These are phyloP conservation scores for Microcyclospora tardicrescens DNA, from an alignment of 2,329 filamentous ascomycete species.

Conservation along the genomic window DNA sequence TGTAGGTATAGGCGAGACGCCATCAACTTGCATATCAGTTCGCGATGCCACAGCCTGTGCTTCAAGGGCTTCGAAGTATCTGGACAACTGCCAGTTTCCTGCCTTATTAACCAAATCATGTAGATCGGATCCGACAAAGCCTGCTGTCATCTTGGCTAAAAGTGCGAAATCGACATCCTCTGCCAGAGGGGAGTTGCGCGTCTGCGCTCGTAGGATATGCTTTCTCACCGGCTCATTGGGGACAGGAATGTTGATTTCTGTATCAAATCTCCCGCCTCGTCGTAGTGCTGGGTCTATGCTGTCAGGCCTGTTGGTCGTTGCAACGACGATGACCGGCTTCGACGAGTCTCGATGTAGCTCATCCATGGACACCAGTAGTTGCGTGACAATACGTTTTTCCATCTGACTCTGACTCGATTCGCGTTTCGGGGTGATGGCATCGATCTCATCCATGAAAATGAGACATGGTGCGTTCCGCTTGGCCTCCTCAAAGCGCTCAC, in stretches of 20 bases:
- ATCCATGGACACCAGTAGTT: slow-evolving; percentile 79
- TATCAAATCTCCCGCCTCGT: slow-evolving; percentile 64
- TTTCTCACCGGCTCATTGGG: slow-evolving; percentile 67
- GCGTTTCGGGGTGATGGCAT: slow-evolving; percentile 77
- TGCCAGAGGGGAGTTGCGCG: slow-evolving; percentile 49
- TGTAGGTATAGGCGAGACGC: slow-evolving; percentile 1
- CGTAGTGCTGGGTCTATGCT: slow-evolving; percentile 69
- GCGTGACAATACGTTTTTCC: slow-evolving; percentile 74
- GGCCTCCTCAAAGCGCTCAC: slow-evolving; percentile 79
- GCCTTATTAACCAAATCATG: slow-evolving; percentile 57
- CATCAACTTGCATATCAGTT: slow-evolving; percentile 42
- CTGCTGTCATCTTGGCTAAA: slow-evolving; percentile 74
- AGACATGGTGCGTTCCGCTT: slow-evolving; percentile 75
- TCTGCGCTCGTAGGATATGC: slow-evolving; percentile 63
- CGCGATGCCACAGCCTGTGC: slow-evolving; percentile 16
- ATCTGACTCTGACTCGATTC: slow-evolving; percentile 77
- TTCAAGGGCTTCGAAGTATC: slow-evolving; percentile 42
- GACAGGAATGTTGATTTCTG: slow-evolving; percentile 75
- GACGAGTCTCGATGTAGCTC: slow-evolving; percentile 51
- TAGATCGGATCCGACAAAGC: slow-evolving; percentile 86
- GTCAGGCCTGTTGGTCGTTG: slow-evolving; percentile 80
- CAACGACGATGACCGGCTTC: slow-evolving; percentile 76
- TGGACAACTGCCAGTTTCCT: slow-evolving; percentile 50
- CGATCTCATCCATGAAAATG: slow-evolving; percentile 84
- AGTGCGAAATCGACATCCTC: slow-evolving; percentile 59